Evolutionary conservation across 1,139 yeast genomes (phyloP), one percentile per base, ranked within the genome.

Genomic region (Candida buenavistaensis): DNA sequence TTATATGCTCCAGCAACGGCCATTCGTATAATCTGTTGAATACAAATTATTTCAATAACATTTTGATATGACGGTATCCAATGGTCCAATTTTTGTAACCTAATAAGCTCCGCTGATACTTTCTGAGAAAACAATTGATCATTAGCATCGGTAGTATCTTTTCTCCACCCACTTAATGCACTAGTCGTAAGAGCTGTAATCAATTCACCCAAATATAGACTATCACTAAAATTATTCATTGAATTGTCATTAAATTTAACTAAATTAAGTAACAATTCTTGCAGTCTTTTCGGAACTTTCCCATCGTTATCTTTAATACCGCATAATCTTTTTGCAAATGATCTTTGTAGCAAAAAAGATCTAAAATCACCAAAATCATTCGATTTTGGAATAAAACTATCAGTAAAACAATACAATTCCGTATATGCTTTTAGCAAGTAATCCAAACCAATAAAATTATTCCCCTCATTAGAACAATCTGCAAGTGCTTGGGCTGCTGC

Each of bases 401-500:
- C 71, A 9, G 78, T 77, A 55, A 85, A 89, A 55, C 98, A 92
- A 52, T 70, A 92, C 33, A 87, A 54, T 20, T 65, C 62, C 43
- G 78, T 83, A 55, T 80, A 89, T 0, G 89, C 85, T 48, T 74
- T 78, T 30, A 87, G 59, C 36, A 94, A 65, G 53, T 87, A 92
- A 28, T 68, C 72, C 48, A 83, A 68, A 0, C 98, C 98, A 33
- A 86, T 68, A 53, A 75, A 85, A 14, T 74, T 71, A 28, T 79
- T 71, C 7, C 77, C 80, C 17, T 73, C 75, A 10, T 70, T 75
- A 0, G 96, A 84, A 40, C 81, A 72, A 15, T 64, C 70, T 0
- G 90, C 83, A 30, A 92, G 66, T 0, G 95, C 95, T 36, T 64
- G 59, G 0, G 96, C 95, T 1, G 98, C 97, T 38, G 88, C 95